Conservation (phyloP, 768 basidiomycete genomes). For the Tricholoma terreum region DNA sequence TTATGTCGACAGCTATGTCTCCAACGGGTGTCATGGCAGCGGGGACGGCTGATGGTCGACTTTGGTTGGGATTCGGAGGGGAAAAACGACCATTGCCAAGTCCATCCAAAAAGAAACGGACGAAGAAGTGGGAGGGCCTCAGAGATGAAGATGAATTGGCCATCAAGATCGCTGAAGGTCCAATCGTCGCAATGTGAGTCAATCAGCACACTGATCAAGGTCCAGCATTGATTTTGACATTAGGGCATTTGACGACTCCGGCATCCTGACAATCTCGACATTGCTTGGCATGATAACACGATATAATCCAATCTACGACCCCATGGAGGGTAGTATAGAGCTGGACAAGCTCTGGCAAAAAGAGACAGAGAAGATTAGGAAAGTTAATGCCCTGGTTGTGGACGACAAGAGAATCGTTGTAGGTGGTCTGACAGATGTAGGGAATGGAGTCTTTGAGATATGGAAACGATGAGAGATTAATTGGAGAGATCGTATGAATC, state of each 20-base stretch:
- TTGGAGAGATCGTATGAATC: background rate
- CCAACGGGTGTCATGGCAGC: conserved; percentile 59
- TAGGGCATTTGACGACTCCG: conserved; percentile 50
- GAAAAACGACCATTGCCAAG: conserved; percentile 35
- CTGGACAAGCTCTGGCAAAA: conserved; percentile 46
- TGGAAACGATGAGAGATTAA: conserved; percentile 39
- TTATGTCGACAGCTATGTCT: conserved; percentile 61
- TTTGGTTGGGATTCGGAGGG: conserved; percentile 68
- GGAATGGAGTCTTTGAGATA: conserved; percentile 62
- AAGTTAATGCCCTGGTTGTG: conserved; percentile 62
- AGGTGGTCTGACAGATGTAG: conserved; percentile 58
- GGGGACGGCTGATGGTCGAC: conserved; percentile 72
- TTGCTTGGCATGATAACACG: conserved; percentile 56
- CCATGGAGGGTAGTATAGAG: conserved; percentile 33
- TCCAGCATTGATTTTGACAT: conserved; percentile 1
- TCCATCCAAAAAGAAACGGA: conserved; percentile 45
- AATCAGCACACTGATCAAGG: background rate
- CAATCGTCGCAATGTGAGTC: conserved; percentile 67
- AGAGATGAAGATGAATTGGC: conserved; percentile 42
- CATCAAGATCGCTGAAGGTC: conserved; percentile 63
- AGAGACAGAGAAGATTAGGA: conserved; percentile 43
- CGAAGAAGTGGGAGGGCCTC: conserved; percentile 73
- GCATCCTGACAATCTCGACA: conserved; percentile 52
- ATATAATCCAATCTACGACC: conserved; percentile 43
- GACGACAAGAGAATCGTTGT: conserved; percentile 49